These are phyloP conservation scores for Citrus medica DNA, from an alignment of 345 rosid genomes.

Conservation along the genomic window DNA sequence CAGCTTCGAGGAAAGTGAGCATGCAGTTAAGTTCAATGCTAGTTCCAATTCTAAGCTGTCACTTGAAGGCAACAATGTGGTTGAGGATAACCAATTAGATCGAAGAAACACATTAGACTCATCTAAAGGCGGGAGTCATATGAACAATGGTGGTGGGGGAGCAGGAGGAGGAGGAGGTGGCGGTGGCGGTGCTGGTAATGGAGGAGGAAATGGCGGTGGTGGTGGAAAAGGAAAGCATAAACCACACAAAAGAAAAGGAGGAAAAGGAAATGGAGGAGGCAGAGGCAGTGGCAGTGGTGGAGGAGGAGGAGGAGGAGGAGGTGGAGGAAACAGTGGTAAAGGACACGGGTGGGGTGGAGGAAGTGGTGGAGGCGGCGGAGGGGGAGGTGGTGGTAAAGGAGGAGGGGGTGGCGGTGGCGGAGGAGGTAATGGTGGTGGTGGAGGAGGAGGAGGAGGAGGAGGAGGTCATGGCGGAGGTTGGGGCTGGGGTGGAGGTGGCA, in stretches of 20 bases:
- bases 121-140: constrained; percentile 8
- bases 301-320: constrained; percentile 15
- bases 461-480: constrained; percentile 24
- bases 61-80: neutral
- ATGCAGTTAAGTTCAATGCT: constrained; percentile 11
- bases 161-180: constrained; percentile 12
- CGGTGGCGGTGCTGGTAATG: constrained; percentile 4
- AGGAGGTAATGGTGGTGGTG: constrained; percentile 33
- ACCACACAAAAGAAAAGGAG: neutral
- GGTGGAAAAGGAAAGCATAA: constrained; percentile 3
- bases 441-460: constrained; percentile 35
- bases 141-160: constrained; percentile 14
- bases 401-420: constrained; percentile 21
- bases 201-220: neutral
- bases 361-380: neutral
- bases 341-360: constrained; percentile 1
- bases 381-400: neutral
- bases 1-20: constrained; percentile 24
- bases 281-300: constrained; percentile 19
- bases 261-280: neutral
- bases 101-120: constrained; percentile 11
- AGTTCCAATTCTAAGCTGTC: constrained; percentile 5
- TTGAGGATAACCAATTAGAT: constrained; percentile 9
- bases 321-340: constrained; percentile 11
- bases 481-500: constrained; percentile 13